Conservation (phyloP, 805 yeast genomes). For the Wickerhamiella alocasiicola region DNA sequence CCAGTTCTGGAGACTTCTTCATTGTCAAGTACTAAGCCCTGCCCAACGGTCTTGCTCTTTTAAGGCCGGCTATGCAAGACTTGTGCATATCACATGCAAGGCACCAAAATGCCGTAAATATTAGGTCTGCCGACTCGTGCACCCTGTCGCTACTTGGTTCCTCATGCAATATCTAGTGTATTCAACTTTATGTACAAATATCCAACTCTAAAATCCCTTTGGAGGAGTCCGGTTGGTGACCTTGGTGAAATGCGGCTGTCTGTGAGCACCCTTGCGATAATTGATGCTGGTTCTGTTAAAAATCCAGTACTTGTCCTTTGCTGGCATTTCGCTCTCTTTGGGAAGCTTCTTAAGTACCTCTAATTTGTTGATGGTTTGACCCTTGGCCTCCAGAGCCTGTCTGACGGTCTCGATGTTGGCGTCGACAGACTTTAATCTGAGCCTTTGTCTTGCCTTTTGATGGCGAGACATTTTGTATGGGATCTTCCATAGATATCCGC, state of each 20-base stretch:
- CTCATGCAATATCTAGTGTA: no score
- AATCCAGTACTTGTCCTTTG: slow-evolving; percentile 77
- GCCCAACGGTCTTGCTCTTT: no score
- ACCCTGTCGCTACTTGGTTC: no score
- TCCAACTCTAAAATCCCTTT: slow-evolving; percentile 37
- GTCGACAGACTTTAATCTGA: slow-evolving; percentile 74
- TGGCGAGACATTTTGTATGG: slow-evolving; percentile 68
- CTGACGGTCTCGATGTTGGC: slow-evolving; percentile 54
- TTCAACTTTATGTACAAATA: slow-evolving; percentile 8
- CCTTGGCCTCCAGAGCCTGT: slow-evolving; percentile 33
- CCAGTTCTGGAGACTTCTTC: slow-evolving; percentile 34
- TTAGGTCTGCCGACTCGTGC: no score
- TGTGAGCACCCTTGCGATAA: slow-evolving; percentile 78
- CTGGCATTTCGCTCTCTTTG: slow-evolving; percentile 64
- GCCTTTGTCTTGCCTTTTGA: slow-evolving; percentile 76
- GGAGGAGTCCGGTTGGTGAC: slow-evolving; percentile 71
- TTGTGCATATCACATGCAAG: no score
- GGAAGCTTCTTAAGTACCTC: slow-evolving; percentile 43
- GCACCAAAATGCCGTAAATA: no score
- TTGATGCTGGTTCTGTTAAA: slow-evolving; percentile 61
- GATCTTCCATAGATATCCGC: slow-evolving; percentile 71
- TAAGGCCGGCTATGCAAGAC: no score
- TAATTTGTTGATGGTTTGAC: slow-evolving; percentile 28
- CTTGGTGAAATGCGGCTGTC: slow-evolving; percentile 79
- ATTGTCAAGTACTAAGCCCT: neutral